Evolutionary conservation across 2,329 filamentous ascomycete genomes (phyloP), one percentile per base, ranked within the genome.

Genomic region (Pseudocercospora crystallina): DNA sequence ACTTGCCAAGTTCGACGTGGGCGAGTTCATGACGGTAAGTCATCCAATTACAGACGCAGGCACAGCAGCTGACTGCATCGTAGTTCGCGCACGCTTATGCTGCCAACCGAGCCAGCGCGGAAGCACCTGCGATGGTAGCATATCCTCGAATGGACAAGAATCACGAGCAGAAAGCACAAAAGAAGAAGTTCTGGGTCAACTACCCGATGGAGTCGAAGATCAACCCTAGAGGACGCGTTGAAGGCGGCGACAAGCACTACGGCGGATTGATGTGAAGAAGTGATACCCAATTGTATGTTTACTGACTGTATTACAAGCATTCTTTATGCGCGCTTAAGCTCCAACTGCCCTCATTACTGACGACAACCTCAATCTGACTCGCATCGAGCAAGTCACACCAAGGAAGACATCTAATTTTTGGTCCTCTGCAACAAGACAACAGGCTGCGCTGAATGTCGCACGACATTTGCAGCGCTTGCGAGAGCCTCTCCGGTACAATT

Each of bases 21-120:
- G 44, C 29, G 48, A 57, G 32, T 57, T 57, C 51, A 57, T 54
- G 51, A 54, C 51, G 1, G 53, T 54, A 40, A n/a, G n/a, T 26
- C 12, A 5, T 14, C 8, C 15, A 9, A 10, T 29, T 4, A 8
- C 15, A 40, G 17, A n/a, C 12, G 29, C 20, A n/a, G 15, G 29
- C 7, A 12, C 8, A 29, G 8, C 17, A 10, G 38, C 38, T 40
- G 17, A 40, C 17, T 9, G n/a, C 29, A 15, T 8, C 8, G 10
- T 26, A 40, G 38, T 40, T 26, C 34, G 47, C 47, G 13, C 47
- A 51, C 13, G 41, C 47, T 5, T 57, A 51, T 34, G 48, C 49
- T 13, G 51, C 51, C 12, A 48, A 49, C 31, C 51, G 54, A 9
- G 49, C 37, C 8, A 20, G 44, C 10, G 26, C 39, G 29, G 43